Evolutionary conservation across 768 basidiomycete species (phyloP), one percentile per base, ranked within the genome.

Genomic region (Pulveroboletus frians): DNA sequence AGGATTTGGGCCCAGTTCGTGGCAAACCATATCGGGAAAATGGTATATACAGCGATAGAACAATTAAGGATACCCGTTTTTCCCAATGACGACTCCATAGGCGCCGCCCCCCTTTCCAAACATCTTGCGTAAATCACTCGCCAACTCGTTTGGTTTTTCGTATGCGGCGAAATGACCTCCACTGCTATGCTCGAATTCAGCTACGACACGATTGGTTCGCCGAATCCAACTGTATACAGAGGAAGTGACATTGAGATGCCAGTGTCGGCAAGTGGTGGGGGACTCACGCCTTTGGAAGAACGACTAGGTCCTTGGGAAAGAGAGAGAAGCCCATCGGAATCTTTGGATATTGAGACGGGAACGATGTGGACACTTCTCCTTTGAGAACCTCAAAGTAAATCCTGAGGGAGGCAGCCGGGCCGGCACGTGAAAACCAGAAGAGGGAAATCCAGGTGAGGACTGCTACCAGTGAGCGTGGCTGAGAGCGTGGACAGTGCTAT

Each of bases 161-260:
- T 73, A 57, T 0, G 81, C 76, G 7, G 82, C 75, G 53, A 84
- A 83, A 61, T 83, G 82, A 0, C 82, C 81, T 13, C 82, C 81
- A 5, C 60, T 60, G 3, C 66, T 64, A 41, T 83, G 81, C 17
- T 71, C 65, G 3, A 71, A 65, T 51, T 76, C 71, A 48, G 78
- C 80, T 6, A 82, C 76, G 21, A 76, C 37, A 54, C 65, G 67
- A 54, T 73, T 52, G 41, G 64, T 13, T 45, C 61, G 54, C 29
- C 66, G 55, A 52, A 68, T 21, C 78, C 79, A 82, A 11, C 79
- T 81, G 32, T 5, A 51, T 2, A 37, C 15, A 26, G 15, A 15
- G 29, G 39, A 34, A 35, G 7, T 6, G 6, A 15, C 40, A 20
- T 23, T 10, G 21, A 10, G 36, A 14, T n/a, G 17, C 1, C 18